Percentiles rank a stretch among this genome's conserved stretches.
Evolutionary conservation across 1,284 basidiomycete genomes (phyloP).

Genomic region (Phlebopus sp.): DNA sequence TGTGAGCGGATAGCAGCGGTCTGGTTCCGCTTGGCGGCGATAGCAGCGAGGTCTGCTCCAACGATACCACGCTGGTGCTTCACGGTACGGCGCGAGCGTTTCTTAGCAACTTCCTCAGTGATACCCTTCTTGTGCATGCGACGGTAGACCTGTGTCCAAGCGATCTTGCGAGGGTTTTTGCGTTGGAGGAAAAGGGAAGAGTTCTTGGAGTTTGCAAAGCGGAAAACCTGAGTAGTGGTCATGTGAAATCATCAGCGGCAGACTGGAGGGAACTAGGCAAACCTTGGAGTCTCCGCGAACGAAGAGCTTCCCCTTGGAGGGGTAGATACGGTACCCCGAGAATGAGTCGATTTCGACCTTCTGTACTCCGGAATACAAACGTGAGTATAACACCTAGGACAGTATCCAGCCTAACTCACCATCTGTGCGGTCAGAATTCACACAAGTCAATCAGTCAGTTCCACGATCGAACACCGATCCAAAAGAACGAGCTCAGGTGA

Average conservation of each 20-base stretch:
- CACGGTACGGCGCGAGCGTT: conserved; percentile 94
- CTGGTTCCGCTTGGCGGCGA: conserved; percentile 90
- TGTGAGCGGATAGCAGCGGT: conserved; percentile 84
- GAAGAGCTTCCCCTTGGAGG: conserved; percentile 92
- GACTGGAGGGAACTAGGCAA: conserved; percentile 23
- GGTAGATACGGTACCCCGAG: conserved; percentile 96
- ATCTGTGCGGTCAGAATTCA: conserved; percentile 37
- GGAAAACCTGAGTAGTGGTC: conserved; percentile 70
- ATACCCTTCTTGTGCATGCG: conserved; percentile 99
- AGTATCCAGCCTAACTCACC: conserved; percentile 38
- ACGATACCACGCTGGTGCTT: conserved; percentile 99
- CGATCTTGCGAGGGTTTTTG: conserved; percentile 99
- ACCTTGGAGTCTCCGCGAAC: conserved; percentile 97
- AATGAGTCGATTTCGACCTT: conserved; percentile 98
- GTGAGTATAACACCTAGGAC: conserved; percentile 13
- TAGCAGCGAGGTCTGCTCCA: conserved; percentile 90
- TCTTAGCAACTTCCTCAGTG: conserved; percentile 99
- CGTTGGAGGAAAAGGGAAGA: conserved; percentile 98
- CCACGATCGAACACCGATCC: conserved; percentile 7
- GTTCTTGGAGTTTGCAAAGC: conserved; percentile 86
- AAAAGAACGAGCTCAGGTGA: conserved; percentile 12
- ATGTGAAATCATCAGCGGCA: conserved; percentile 1
- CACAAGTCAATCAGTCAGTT: conserved; percentile 24
- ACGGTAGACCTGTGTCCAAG: conserved; percentile 96
- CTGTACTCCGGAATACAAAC: conserved; percentile 48